Evolutionary conservation across 495 filamentous ascomycete species (phyloP).

Genomic region (Pseudevernia furfuracea): DNA sequence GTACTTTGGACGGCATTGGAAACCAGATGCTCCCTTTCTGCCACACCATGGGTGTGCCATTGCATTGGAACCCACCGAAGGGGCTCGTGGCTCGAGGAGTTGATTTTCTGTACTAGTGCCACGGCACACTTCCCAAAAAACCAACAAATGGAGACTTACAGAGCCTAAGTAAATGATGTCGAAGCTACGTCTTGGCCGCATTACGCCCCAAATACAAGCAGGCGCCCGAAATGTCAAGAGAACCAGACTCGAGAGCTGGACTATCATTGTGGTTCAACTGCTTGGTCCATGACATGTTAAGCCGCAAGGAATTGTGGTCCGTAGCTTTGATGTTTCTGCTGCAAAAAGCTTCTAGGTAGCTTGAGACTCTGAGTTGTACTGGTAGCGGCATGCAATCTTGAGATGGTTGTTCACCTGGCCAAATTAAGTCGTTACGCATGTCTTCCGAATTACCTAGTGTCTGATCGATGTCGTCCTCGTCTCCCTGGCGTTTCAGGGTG

Average conservation of each 20-base stretch:
- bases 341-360: neutral
- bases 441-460: neutral
- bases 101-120: neutral
- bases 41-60: neutral
- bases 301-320: neutral
- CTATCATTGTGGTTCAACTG: neutral
- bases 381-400: neutral
- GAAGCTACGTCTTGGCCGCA: neutral
- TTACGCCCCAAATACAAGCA: neutral
- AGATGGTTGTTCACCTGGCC: neutral
- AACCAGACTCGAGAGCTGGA: neutral
- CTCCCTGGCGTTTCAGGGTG: neutral
- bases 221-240: neutral
- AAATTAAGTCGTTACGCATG: neutral
- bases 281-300: neutral
- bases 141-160: neutral
- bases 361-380: neutral
- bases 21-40: neutral
- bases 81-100: neutral
- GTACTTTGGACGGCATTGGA: neutral
- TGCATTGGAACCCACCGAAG: neutral
- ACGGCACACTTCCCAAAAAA: neutral
- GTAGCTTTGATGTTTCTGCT: neutral
- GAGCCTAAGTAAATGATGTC: neutral
- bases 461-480: neutral